These are phyloP conservation scores for Penicillium glabrum DNA, from an alignment of 2,329 filamentous ascomycete species.

Conservation along the genomic window DNA sequence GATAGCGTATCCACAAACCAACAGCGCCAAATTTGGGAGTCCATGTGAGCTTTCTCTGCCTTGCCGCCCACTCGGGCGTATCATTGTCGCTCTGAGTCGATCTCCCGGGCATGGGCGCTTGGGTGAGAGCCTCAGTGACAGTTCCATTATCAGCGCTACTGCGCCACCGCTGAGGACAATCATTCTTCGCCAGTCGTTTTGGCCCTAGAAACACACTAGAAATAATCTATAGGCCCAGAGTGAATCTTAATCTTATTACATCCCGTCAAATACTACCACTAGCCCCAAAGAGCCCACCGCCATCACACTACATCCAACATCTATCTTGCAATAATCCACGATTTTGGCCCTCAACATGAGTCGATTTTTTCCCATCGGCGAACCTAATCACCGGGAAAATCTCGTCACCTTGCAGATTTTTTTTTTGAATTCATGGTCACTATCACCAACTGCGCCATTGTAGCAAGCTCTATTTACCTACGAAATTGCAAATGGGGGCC, in stretches of 20 bases:
- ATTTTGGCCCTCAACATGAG: not conserved
- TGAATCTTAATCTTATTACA: not conserved
- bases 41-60: constrained; percentile 12
- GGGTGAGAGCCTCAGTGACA: not conserved
- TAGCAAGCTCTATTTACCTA: constrained; percentile 6
- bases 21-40: constrained; percentile 25
- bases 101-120: constrained; percentile 9
- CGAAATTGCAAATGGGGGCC: not conserved
- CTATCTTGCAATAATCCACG: not conserved
- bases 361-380: not conserved
- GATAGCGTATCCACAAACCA: constrained; percentile 13
- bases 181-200: constrained; percentile 3
- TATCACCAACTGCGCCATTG: constrained; percentile 32
- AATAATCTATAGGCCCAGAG: constrained; percentile 21
- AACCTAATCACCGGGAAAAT: not conserved
- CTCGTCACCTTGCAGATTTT: constrained; percentile 11
- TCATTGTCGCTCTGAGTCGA: constrained; percentile 15
- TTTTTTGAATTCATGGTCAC: constrained; percentile 7
- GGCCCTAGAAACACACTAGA: not conserved
- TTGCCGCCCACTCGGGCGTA: constrained; percentile 27
- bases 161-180: constrained; percentile 1
- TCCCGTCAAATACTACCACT: not conserved
- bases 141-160: constrained; percentile 4
- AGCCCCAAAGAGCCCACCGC: not conserved
- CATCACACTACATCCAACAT: not conserved